Evolutionary conservation across 345 rosid species (phyloP).

Genomic region (Ricinus communis): DNA sequence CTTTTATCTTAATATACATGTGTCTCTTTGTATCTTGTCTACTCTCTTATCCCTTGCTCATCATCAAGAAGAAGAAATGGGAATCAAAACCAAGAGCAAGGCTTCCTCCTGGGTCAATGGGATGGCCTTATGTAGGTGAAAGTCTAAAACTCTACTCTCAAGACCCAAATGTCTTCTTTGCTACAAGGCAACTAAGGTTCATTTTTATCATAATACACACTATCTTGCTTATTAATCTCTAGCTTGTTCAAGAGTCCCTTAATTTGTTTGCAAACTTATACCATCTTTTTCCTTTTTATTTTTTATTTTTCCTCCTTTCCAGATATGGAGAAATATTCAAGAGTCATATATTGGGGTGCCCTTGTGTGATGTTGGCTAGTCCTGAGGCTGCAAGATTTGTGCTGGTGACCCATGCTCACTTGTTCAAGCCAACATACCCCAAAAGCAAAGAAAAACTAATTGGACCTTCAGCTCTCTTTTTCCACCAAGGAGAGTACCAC

Average conservation of each 20-base stretch:
- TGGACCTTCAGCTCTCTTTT: constrained; percentile 54
- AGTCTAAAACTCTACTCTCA: constrained; percentile 52
- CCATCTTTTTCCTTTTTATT: no score
- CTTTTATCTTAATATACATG: constrained; percentile 26
- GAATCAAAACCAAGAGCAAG: constrained; percentile 4
- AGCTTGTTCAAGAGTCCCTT: no score
- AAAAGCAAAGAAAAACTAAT: constrained; percentile 48
- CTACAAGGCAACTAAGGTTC: constrained; percentile 27
- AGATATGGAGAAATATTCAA: constrained; percentile 55
- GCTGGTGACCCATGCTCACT: constrained; percentile 43
- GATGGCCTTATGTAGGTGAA: constrained; percentile 63
- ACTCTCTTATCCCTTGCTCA: constrained; percentile 27
- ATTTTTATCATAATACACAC: no score
- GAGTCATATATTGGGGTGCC: constrained; percentile 55
- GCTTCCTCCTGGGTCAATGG: constrained; percentile 63
- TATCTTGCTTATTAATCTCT: no score
- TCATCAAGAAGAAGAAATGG: constrained; percentile 8
- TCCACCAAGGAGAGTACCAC: constrained; percentile 53
- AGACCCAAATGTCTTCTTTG: constrained; percentile 52
- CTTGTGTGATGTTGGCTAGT: constrained; percentile 48
- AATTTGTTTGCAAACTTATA: no score
- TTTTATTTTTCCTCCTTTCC: neutral
- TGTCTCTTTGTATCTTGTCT: constrained; percentile 41
- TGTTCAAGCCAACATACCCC: constrained; percentile 61
- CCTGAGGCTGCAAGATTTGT: constrained; percentile 52